Evolutionary conservation across 257 asterid genomes (phyloP), one percentile per base, ranked within the genome.

Genomic region (Mitragyna speciosa): DNA sequence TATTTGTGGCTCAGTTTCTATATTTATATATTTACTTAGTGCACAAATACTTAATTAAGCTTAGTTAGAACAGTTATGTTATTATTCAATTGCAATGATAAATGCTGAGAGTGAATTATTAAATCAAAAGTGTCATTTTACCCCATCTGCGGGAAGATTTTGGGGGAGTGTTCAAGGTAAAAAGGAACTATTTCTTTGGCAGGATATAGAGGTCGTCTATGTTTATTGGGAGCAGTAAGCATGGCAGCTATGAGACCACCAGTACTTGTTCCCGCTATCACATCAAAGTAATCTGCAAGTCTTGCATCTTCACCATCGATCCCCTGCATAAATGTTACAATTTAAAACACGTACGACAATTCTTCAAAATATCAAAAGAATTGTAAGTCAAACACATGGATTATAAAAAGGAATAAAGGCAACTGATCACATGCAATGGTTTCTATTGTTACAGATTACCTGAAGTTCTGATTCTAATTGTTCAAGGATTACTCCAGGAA

Each of bases 261-360:
- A 0, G 92, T 89, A n/a, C 94, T 88, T 11, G 92, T 88, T 76
- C 94, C 94, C 30, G 89, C 90, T 12, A 88, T 87, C 56, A 89
- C 73, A 49, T 90, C 94, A 71, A 90, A 88, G 72, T 90, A 90
- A 83, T 90, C 91, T 12, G 86, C 90, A 2, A 88, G 64, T 51
- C 94, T 84, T 39, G 54, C 87, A 14, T 83, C 89, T 20, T 79
- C 78, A 52, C 94, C 94, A 22, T 90, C 94, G 19, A 87, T 9
- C 69, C 83, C 84, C 94, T 90, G 71, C 39, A 47, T 36, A 43
- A 58, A 24, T 36, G 4, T 24, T 30, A 22, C 31, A 24, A 36
- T 36, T 59, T 10, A 59, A 22, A 7, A 4, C 15, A 59, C 30
- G 30, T n/a, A 16, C 30, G n/a, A 2, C 7, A n/a, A 24, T 59